phyloP scores from a whole-genome alignment of 495 filamentous ascomycete species.

The Penicillium paxilli region DNA sequence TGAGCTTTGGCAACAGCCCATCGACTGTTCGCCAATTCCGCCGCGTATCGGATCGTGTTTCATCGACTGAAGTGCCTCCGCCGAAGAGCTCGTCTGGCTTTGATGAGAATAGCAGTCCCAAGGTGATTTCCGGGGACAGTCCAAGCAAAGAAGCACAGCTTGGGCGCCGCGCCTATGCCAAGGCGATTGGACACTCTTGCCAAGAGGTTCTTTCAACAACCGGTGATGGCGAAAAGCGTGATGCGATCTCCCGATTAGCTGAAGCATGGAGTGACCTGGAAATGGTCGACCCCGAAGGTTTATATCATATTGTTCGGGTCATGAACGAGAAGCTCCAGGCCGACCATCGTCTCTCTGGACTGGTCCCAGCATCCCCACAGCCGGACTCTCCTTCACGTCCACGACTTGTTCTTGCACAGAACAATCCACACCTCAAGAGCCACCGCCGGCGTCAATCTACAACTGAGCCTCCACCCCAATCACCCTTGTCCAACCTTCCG shows the following conservation, averaged over 20 bases:
- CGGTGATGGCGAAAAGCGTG: slow-evolving; percentile 68
- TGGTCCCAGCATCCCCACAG: slow-evolving; percentile 44
- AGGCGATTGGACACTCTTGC: slow-evolving; percentile 75
- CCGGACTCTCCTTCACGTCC: slow-evolving; percentile 49
- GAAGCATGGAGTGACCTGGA: slow-evolving; percentile 85
- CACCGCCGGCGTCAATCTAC: slow-evolving; percentile 69
- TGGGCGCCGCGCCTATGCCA: slow-evolving; percentile 76
- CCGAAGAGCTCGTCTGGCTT: slow-evolving; percentile 30
- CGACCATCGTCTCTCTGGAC: slow-evolving; percentile 53
- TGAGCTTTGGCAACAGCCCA: slow-evolving; percentile 86
- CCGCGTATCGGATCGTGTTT: slow-evolving; percentile 72
- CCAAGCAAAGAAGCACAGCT: slow-evolving; percentile 76
- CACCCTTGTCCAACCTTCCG: slow-evolving; percentile 41
- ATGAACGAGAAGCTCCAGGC: slow-evolving; percentile 62
- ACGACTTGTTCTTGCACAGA: slow-evolving; percentile 75
- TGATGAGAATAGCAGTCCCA: slow-evolving; percentile 50
- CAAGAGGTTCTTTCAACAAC: slow-evolving; percentile 83
- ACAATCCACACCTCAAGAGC: slow-evolving; percentile 81
- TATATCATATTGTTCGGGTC: slow-evolving; percentile 75
- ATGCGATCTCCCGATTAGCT: slow-evolving; percentile 75
- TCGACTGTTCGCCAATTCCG: slow-evolving; percentile 90
- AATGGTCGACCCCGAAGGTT: slow-evolving; percentile 85
- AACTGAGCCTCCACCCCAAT: slow-evolving; percentile 29
- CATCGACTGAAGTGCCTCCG: slow-evolving; percentile 32
- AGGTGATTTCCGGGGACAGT: slow-evolving; percentile 29